Conservation (phyloP, 169 alveolate genomes). For the Plasmodium adleri region DNA sequence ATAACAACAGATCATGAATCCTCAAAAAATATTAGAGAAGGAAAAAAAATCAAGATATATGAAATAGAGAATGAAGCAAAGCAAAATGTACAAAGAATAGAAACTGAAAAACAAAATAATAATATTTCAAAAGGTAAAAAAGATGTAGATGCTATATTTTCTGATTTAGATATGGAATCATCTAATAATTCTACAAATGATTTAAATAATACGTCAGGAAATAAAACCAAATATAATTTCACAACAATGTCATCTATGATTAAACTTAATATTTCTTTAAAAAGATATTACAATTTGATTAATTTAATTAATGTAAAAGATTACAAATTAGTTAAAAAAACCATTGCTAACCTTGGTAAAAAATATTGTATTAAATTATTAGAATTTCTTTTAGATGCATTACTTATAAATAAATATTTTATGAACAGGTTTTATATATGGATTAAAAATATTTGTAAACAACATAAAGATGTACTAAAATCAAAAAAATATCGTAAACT, state of each 20-base stretch:
- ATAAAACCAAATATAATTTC: conserved; percentile 14
- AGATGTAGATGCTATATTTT: no score
- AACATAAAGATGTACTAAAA: conserved; percentile 27
- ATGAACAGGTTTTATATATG: conserved; percentile 6
- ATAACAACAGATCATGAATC: no score
- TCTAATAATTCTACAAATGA: neutral
- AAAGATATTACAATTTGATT: conserved; percentile 3
- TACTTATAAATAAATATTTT: conserved; percentile 2
- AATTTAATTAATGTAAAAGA: neutral
- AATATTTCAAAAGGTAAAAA: no score
- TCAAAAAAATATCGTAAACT: conserved; percentile 34
- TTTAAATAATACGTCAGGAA: neutral
- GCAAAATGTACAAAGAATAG: no score
- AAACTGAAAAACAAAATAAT: no score
- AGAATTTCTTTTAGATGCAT: conserved; percentile 16
- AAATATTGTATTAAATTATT: conserved; percentile 54
- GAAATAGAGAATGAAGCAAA: no score
- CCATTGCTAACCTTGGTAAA: conserved; percentile 44
- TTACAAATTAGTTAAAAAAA: conserved; percentile 11
- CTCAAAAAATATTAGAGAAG: no score
- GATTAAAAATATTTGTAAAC: conserved; percentile 57
- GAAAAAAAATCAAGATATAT: no score
- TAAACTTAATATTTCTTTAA: conserved; percentile 53
- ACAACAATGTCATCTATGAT: conserved; percentile 30
- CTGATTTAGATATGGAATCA: neutral